Conservation (phyloP, 2,329 filamentous ascomycete genomes). For the Xylaria hypoxylon region DNA sequence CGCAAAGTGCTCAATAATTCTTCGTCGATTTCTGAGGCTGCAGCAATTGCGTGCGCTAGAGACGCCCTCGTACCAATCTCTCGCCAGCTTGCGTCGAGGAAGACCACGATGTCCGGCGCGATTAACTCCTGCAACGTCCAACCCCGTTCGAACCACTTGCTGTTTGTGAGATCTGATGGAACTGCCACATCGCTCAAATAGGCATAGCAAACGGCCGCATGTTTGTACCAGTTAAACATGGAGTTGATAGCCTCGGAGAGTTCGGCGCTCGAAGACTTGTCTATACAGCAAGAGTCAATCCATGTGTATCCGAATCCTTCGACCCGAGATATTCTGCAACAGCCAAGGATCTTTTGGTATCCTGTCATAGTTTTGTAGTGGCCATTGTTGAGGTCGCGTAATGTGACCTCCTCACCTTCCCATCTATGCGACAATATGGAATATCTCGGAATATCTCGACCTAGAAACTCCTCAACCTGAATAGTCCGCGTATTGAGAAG, state of each 20-base stretch:
- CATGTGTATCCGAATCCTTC: slow-evolving; percentile 3
- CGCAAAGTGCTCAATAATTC: not conserved
- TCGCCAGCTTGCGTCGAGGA: not conserved
- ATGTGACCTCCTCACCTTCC: slow-evolving; percentile 13
- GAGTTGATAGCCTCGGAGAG: too few species aligned
- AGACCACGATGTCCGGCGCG: not conserved
- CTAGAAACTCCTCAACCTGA: not conserved
- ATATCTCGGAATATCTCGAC: slow-evolving; percentile 5
- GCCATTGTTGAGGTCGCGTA: not conserved
- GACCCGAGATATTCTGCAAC: not conserved
- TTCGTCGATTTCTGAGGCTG: not conserved
- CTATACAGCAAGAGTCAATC: slow-evolving; percentile 5
- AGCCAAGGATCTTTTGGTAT: not conserved
- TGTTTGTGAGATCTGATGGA: not conserved
- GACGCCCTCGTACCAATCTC: not conserved
- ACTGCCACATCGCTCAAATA: not conserved
- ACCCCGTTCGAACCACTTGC: not conserved
- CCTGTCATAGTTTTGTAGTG: not conserved
- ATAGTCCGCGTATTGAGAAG: not conserved
- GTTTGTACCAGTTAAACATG: not conserved
- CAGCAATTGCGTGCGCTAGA: not conserved
- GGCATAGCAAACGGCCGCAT: not conserved
- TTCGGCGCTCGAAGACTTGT: slow-evolving; percentile 2
- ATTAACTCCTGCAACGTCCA: slow-evolving; percentile 3
- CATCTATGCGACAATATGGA: slow-evolving; percentile 15